Evolutionary conservation across 164 flowering plant genomes (phyloP).

Genomic region (Sextonia rubra): DNA sequence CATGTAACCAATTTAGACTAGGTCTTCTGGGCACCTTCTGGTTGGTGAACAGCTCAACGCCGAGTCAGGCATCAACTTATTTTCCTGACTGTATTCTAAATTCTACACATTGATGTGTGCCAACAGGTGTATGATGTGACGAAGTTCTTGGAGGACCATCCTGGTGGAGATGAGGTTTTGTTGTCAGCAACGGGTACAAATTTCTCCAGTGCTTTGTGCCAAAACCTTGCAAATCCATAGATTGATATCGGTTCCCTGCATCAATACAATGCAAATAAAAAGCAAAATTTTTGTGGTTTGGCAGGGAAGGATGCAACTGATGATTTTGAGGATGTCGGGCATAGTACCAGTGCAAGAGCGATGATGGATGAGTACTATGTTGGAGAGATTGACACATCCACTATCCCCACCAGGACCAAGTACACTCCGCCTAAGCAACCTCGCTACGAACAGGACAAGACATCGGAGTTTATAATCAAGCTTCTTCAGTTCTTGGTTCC

Average conservation of each 20-base stretch:
- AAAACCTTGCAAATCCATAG: not conserved
- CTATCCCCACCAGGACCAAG: conserved; percentile 39
- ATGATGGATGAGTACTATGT: conserved; percentile 60
- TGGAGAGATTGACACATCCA: conserved; percentile 48
- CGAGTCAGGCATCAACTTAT: not conserved
- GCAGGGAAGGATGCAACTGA: conserved; percentile 83
- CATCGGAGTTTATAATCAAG: conserved; percentile 67
- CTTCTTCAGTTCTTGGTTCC: conserved; percentile 85
- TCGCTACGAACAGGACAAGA: conserved; percentile 62
- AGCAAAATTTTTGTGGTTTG: conserved; percentile 4
- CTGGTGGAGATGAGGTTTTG: conserved; percentile 69
- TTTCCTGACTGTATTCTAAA: not conserved
- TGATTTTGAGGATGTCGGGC: conserved; percentile 88
- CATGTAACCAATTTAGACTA: no score
- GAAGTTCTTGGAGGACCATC: conserved; percentile 65
- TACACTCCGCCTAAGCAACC: conserved; percentile 56
- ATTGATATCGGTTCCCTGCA: not conserved
- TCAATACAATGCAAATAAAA: not conserved
- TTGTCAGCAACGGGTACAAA: conserved; percentile 53
- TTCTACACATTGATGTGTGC: conserved; percentile 1
- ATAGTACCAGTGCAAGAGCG: conserved; percentile 57
- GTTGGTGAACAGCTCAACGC: not conserved
- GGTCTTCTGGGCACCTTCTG: no score
- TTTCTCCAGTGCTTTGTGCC: not conserved
- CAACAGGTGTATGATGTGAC: conserved; percentile 69